Evolutionary conservation across 2,329 filamentous ascomycete species (phyloP), one percentile per base, ranked within the genome.

Genomic region (Diaporthe capsici): DNA sequence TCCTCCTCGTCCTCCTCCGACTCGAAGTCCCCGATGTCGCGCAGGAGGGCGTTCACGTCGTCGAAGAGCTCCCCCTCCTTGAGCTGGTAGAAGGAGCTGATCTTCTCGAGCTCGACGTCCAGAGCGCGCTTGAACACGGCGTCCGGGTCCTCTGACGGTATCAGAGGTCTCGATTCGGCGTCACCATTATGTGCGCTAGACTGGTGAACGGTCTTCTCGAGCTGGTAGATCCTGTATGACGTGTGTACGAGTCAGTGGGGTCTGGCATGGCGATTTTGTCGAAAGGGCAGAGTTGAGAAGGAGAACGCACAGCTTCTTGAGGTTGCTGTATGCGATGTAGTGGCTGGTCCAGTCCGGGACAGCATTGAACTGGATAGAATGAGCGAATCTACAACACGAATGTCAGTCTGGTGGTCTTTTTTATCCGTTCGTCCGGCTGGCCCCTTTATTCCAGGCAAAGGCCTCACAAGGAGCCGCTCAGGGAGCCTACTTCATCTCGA

Each of bases 271-370:
- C 37, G 28, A 13, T n/a, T 31, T 68, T 72, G 73, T 34, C 72
- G 55, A 22, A 42, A 31, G 51, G 44, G 31, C 13, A 61, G 72
- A n/a, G 17, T 63, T 55, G 31, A 51, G 34, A 44, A 60, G 31
- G 57, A 22, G 58, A 72, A 89, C 94, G 82, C 84, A 97, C 95
- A 98, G 90, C 88, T 99, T 99, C 89, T 99, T 99, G 80, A 99
- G 90, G 82, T 98, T 98, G 87, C 96, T 98, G 86, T 99, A 99
- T 76, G 96, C 94, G 82, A 99, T 97, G 85, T 99, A 99, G 85
- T 98, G 92, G 81, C 93, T 96, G 88, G 95, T 98, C 97, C 97
- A 99, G 86, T 99, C 97, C n/a, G 97, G 97, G 80, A 99, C 97
- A 78, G 97, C 96, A 88, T 99, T 99, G 87, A 99, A 99, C 88